A percentile compares a stretch with the other conserved stretches of the same genome.
Evolutionary conservation across 2,329 filamentous ascomycete genomes (phyloP).

Genomic region (Clonostachys chloroleuca): DNA sequence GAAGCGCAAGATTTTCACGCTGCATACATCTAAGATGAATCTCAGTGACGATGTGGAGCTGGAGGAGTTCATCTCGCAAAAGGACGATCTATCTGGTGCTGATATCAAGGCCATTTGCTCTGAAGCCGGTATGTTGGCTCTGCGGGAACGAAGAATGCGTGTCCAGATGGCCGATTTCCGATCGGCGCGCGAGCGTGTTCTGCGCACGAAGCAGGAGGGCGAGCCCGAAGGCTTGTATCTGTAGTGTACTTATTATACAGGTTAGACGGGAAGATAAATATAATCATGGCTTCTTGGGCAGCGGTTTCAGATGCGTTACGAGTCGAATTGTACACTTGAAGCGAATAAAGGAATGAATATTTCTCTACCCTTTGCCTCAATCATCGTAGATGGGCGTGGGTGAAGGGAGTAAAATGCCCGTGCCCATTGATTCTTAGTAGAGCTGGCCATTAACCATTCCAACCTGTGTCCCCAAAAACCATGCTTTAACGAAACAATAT

Average conservation of each 20-base stretch:
- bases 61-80: slow-evolving; percentile 97
- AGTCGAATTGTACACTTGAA: neutral
- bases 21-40: slow-evolving; percentile 99
- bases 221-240: slow-evolving; percentile 98
- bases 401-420: no score
- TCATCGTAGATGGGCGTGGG: no score
- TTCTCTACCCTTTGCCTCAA: slow-evolving; percentile 1
- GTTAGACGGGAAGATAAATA: slow-evolving; percentile 10
- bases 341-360: neutral
- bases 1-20: slow-evolving; percentile 93
- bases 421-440: no score
- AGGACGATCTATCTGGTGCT: slow-evolving; percentile 94
- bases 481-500: no score
- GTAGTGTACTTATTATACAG: slow-evolving; percentile 47
- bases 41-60: slow-evolving; percentile 95
- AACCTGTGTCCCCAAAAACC: no score
- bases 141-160: slow-evolving; percentile 93
- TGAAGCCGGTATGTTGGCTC: slow-evolving; percentile 88
- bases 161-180: slow-evolving; percentile 99
- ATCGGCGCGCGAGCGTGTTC: slow-evolving; percentile 83
- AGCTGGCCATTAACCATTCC: no score
- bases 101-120: slow-evolving; percentile 99
- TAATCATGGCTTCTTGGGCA: no score
- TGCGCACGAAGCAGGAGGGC: slow-evolving; percentile 98
- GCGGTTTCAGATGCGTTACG: neutral